Base-by-base conservation (phyloP, 345 rosid species). In the Populus ilicifolia region DNA sequence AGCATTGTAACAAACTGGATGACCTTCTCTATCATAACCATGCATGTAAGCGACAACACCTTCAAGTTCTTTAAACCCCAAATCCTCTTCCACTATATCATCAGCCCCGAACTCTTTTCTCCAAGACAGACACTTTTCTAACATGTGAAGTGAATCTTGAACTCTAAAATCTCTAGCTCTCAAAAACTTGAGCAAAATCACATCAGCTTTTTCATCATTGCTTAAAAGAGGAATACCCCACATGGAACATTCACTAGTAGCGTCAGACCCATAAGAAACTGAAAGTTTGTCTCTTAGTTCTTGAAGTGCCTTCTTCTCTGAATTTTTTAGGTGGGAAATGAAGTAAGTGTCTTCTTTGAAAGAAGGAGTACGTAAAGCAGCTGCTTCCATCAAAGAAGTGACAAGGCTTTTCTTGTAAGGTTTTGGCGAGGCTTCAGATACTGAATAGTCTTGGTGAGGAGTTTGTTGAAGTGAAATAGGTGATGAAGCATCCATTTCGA, bases 1-100 rank as follows among this genome's bases (percentile, higher is more conserved):
- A 1, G 97, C 96, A 76, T 96, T 96, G 87, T 93, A 96, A 74
- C 99, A 96, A 5, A 94, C 97, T 6, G 99, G 99, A 36, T 94
- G 99, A 0, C 97, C 98, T 72, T 86, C 90, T 66, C 87, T 86
- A 66, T 96, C 99, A 76, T 83, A 90, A 0, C 97, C 98, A 46
- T 89, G 88, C 99, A 96, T 94, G 70, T 90, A 93, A 46, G 98
- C 98, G 8, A 96, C 99, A 11, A 82, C 80, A 4, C 90, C 97
- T 80, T 96, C 98, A 18, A 96, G 91, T 67, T 96, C 98, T 67
- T 94, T 89, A 75, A 96, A 96, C 50, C 90, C 95, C 70, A 92
- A 81, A 9, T 96, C 99, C 82, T 93, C 98, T 20, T 94, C 97
- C 0, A 80, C 84, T 11, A 96, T 73, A 43, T 44, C 63, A 80